A percentile compares a stretch with the other conserved stretches of the same genome.
phyloP scores from a whole-genome alignment of 257 asterid species.

The Craterostigma plantagineum region DNA sequence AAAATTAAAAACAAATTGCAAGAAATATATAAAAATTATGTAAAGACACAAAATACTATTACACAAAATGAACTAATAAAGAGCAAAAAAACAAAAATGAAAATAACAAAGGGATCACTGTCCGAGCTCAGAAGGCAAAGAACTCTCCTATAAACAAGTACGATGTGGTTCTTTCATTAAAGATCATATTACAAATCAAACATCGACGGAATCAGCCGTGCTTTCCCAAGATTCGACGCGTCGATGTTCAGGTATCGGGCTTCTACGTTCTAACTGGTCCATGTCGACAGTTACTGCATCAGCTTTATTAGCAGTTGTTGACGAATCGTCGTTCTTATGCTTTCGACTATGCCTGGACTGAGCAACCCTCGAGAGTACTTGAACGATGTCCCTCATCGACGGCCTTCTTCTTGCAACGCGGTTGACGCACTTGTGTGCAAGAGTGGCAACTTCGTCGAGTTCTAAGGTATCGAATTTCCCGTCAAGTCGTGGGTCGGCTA shows the following conservation, averaged over 20 bases:
- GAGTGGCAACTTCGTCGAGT: constrained; percentile 53
- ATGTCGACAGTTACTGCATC: constrained; percentile 23
- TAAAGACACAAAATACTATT: no score
- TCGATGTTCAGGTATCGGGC: constrained; percentile 27
- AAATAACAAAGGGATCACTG: no score
- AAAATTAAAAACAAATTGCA: no score
- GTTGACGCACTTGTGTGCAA: constrained; percentile 68
- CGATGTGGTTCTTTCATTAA: neutral
- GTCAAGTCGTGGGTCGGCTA: constrained; percentile 64
- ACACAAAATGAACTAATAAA: no score
- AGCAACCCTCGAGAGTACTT: constrained; percentile 47
- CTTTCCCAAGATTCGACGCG: constrained; percentile 58
- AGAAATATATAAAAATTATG: no score
- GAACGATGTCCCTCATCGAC: constrained; percentile 73
- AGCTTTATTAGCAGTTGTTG: constrained; percentile 26
- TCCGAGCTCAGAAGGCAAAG: no score
- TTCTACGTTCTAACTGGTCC: constrained; percentile 23
- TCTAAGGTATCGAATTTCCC: constrained; percentile 52
- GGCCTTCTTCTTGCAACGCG: constrained; percentile 51
- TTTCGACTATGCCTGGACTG: constrained; percentile 27
- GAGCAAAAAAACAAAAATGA: no score
- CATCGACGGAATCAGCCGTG: constrained; percentile 44
- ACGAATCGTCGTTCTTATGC: constrained; percentile 19
- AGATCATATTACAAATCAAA: no score
- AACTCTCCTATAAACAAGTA: no score